phyloP scores from a whole-genome alignment of 306 rosid genomes.

The Coriaria nepalensis region DNA sequence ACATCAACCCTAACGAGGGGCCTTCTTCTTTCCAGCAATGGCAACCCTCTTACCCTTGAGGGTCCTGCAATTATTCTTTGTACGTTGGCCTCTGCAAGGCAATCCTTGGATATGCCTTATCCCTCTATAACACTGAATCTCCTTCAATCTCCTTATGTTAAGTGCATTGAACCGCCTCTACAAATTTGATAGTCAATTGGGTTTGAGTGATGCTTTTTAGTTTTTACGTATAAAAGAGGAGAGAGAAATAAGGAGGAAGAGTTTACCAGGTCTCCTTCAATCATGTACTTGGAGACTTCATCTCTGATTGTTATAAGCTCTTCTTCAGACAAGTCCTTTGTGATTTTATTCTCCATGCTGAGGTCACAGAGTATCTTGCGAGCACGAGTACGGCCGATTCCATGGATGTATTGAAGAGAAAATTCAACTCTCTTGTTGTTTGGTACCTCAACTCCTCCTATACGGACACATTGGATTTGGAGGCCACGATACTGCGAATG shows the following conservation, averaged over 20 bases:
- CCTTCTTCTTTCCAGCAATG: slow-evolving; percentile 82
- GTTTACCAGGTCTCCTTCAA: slow-evolving; percentile 82
- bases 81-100: slow-evolving; percentile 91
- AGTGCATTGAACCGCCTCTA: slow-evolving; percentile 84
- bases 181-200: slow-evolving; percentile 6
- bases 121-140: slow-evolving; percentile 91
- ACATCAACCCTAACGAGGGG: slow-evolving; percentile 24
- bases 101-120: slow-evolving; percentile 77
- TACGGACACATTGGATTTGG: slow-evolving; percentile 59
- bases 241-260: not conserved
- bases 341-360: slow-evolving; percentile 62
- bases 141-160: slow-evolving; percentile 76
- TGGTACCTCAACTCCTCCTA: slow-evolving; percentile 87
- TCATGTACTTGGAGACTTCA: slow-evolving; percentile 74
- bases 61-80: slow-evolving; percentile 86
- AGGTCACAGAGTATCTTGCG: slow-evolving; percentile 51
- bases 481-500: slow-evolving; percentile 29
- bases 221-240: not conserved
- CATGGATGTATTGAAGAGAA: slow-evolving; percentile 86
- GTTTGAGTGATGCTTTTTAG: not conserved
- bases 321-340: slow-evolving; percentile 69
- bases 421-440: slow-evolving; percentile 72
- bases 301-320: slow-evolving; percentile 67
- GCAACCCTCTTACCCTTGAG: slow-evolving; percentile 86
- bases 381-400: slow-evolving; percentile 66